A percentile compares a stretch with the other conserved stretches of the same genome.
phyloP scores from a whole-genome alignment of 192 early-diverging fungal species.

The Haplosporangium gracile region DNA sequence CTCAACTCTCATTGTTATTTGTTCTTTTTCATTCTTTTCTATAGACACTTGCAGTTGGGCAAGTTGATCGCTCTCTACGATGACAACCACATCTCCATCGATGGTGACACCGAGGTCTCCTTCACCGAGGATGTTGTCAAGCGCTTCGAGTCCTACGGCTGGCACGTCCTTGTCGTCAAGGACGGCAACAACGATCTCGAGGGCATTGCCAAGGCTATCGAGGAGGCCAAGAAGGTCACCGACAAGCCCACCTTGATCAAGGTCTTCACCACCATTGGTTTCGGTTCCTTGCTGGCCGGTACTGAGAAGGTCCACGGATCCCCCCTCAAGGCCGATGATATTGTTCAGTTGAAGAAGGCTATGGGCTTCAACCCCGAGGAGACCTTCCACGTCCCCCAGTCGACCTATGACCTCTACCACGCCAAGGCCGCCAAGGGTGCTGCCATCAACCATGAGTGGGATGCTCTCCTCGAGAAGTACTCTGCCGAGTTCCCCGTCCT shows the following conservation, averaged over 20 bases:
- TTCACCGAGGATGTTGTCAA: constrained; percentile 95
- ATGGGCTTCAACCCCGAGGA: constrained; percentile 89
- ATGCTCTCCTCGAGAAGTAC: constrained; percentile 81
- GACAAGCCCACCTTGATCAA: constrained; percentile 93
- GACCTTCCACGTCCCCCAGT: constrained; percentile 78
- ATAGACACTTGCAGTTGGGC: constrained; percentile 88
- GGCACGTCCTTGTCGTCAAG: constrained; percentile 84
- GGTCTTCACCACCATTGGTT: constrained; percentile 95
- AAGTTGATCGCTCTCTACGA: constrained; percentile 98
- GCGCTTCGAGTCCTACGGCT: constrained; percentile 95
- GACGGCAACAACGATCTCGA: constrained; percentile 90
- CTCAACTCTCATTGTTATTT: constrained; percentile 18
- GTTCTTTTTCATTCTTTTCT: background rate
- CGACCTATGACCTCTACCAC: constrained; percentile 69
- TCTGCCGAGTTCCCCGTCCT: constrained; percentile 76
- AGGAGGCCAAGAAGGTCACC: constrained; percentile 84
- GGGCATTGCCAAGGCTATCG: constrained; percentile 81
- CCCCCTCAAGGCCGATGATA: constrained; percentile 86
- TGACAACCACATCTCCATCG: constrained; percentile 97
- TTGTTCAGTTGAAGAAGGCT: constrained; percentile 81
- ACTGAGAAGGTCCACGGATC: constrained; percentile 94
- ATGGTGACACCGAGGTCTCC: constrained; percentile 87
- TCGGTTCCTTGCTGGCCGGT: constrained; percentile 89
- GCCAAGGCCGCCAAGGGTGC: constrained; percentile 69
- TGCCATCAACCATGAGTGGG: constrained; percentile 82